These are phyloP conservation scores for Xylaria acuta DNA, from an alignment of 495 filamentous ascomycete species.

Conservation along the genomic window DNA sequence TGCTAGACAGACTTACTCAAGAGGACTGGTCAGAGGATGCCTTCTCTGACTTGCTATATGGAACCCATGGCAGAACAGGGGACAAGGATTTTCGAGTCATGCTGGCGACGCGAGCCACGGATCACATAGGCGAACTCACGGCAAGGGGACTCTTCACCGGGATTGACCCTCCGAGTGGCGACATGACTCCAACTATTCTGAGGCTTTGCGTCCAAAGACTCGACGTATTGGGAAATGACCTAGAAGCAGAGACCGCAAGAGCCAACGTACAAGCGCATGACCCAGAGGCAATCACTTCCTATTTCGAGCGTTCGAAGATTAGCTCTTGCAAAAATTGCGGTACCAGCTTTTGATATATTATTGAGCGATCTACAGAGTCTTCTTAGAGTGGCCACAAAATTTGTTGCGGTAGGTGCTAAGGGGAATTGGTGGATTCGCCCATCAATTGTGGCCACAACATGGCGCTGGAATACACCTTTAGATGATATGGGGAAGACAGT, in stretches of 20 bases:
- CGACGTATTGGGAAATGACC: background rate
- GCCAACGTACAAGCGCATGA: background rate
- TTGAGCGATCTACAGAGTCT: background rate
- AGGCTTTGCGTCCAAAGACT: background rate
- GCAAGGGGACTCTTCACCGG: conserved; percentile 7
- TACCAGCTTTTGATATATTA: background rate
- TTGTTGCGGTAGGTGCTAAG: background rate
- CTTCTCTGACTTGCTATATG: background rate
- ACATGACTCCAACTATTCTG: background rate
- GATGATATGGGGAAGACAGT: background rate
- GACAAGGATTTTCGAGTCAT: background rate
- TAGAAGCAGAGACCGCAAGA: background rate
- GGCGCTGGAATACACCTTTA: background rate
- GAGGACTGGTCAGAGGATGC: conserved; percentile 2
- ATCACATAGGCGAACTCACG: background rate
- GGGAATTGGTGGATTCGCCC: no score
- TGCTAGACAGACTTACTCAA: background rate
- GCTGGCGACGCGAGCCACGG: background rate
- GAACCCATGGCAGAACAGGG: background rate
- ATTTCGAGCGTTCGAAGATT: background rate
- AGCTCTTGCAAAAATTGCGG: background rate
- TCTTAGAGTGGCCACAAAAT: background rate
- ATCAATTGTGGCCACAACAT: no score
- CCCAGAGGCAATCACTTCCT: background rate
- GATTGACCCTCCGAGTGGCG: background rate